Percentiles rank a stretch among this genome's conserved stretches.
Evolutionary conservation across 2,329 filamentous ascomycete genomes (phyloP).

Genomic region (Claviceps fusiformis): DNA sequence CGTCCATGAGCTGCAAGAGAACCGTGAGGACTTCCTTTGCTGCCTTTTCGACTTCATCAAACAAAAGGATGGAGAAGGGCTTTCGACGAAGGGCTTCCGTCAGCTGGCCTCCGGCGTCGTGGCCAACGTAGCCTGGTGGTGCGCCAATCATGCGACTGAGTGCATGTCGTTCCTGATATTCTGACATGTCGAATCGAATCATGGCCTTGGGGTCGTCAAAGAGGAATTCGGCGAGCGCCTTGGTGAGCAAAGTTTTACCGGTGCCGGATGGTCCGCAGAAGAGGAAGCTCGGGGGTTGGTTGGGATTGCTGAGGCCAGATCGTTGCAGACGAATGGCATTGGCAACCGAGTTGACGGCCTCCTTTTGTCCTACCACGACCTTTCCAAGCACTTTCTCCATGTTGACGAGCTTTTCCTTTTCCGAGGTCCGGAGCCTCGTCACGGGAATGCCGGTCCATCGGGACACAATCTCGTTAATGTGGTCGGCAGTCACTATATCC

Average conservation of each 20-base stretch:
- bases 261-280: slow-evolving; percentile 98
- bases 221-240: slow-evolving; percentile 91
- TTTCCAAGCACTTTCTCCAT: slow-evolving; percentile 84
- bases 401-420: slow-evolving; percentile 95
- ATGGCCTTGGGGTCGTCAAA: slow-evolving; percentile 96
- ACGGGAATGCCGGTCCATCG: slow-evolving; percentile 98
- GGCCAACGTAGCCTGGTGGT: slow-evolving; percentile 90
- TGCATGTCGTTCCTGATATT: slow-evolving; percentile 95
- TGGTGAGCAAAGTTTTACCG: slow-evolving; percentile 93
- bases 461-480: slow-evolving; percentile 97
- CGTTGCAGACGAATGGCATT: slow-evolving; percentile 93
- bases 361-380: slow-evolving; percentile 83
- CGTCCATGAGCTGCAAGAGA: slow-evolving; percentile 97
- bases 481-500: slow-evolving; percentile 87
- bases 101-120: slow-evolving; percentile 89
- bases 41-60: slow-evolving; percentile 97
- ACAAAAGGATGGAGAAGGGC: slow-evolving; percentile 94
- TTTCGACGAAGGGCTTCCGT: slow-evolving; percentile 88
- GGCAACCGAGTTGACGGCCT: slow-evolving; percentile 83
- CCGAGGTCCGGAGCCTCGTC: slow-evolving; percentile 80
- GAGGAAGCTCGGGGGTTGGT: slow-evolving; percentile 93
- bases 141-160: slow-evolving; percentile 96
- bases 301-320: slow-evolving; percentile 88
- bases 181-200: slow-evolving; percentile 99
- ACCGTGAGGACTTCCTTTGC: slow-evolving; percentile 96